Conservation (phyloP, 1,284 basidiomycete species). For the Phlebopus sp. region DNA sequence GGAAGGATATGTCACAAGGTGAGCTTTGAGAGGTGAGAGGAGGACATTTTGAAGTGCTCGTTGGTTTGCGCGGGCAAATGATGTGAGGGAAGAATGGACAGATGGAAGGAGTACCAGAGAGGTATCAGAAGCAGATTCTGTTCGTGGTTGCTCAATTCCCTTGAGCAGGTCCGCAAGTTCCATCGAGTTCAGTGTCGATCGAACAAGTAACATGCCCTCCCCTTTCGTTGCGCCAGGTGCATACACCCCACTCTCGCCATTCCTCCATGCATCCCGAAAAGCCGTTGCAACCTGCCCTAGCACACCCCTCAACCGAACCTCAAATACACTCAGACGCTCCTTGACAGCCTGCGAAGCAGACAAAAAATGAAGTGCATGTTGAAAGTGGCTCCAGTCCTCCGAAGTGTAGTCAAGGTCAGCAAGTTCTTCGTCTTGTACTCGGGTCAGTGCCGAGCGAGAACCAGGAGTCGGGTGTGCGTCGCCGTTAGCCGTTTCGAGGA, state of each 20-base stretch:
- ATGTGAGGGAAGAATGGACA: constrained; percentile 58
- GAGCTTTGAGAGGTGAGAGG: constrained; percentile 77
- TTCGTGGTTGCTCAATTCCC: constrained; percentile 34
- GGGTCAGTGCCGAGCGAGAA: constrained; percentile 17
- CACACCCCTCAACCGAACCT: constrained; percentile 59
- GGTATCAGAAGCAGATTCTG: constrained; percentile 10
- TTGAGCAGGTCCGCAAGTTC: constrained; percentile 71
- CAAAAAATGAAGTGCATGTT: constrained; percentile 78
- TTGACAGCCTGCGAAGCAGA: constrained; percentile 70
- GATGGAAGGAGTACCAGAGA: constrained; percentile 46
- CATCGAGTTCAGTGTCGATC: constrained; percentile 78
- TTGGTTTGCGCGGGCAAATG: constrained; percentile 76
- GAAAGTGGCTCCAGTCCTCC: constrained; percentile 86
- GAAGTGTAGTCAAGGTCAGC: constrained; percentile 82
- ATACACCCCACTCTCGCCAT: constrained; percentile 52
- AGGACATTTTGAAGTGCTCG: constrained; percentile 78
- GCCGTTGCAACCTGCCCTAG: constrained; percentile 58
- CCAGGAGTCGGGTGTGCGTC: constrained; percentile 9
- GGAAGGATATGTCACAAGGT: constrained; percentile 71
- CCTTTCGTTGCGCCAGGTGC: constrained; percentile 66
- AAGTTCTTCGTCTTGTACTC: constrained; percentile 44
- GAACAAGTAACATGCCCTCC: constrained; percentile 69
- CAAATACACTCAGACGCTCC: constrained; percentile 67
- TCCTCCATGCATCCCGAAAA: constrained; percentile 50
- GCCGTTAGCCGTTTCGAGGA: constrained; percentile 39